These are phyloP conservation scores for Otatea glauca DNA, from an alignment of 176 grass and related monocot genomes.

Conservation along the genomic window DNA sequence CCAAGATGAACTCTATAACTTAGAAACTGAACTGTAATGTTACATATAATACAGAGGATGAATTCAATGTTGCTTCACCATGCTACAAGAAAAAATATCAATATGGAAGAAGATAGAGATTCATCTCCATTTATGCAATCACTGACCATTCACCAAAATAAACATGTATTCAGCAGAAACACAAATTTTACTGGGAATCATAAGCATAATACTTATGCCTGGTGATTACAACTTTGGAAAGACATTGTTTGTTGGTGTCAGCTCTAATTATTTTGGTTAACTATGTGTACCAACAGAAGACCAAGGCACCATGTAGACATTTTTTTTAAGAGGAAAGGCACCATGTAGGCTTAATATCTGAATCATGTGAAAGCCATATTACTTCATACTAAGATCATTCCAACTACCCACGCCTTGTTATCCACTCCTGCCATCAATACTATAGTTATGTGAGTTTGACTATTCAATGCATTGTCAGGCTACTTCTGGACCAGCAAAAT, in stretches of 20 bases:
- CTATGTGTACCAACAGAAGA: not conserved
- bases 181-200: not conserved
- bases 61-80: conserved; percentile 19
- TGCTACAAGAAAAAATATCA: not conserved
- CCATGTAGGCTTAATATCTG: not conserved
- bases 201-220: not conserved
- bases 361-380: conserved; percentile 15
- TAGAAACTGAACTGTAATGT: not conserved
- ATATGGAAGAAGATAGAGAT: not conserved
- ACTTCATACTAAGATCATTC: conserved; percentile 13
- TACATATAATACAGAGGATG: not conserved
- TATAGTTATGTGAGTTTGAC: conserved; percentile 12
- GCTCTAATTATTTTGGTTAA: conserved; percentile 23
- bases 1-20: not conserved
- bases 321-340: not conserved
- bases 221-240: conserved; percentile 14
- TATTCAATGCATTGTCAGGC: conserved; percentile 22
- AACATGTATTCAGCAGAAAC: conserved; percentile 10
- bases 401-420: not conserved
- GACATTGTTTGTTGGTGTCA: not conserved
- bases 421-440: not conserved
- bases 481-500: conserved; percentile 1
- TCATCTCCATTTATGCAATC: conserved; percentile 25
- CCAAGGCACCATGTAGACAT: not conserved
- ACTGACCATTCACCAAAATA: not conserved